Evolutionary conservation across 352 stramenopile genomes (phyloP).

Genomic region (Pseudoperonospora humuli): DNA sequence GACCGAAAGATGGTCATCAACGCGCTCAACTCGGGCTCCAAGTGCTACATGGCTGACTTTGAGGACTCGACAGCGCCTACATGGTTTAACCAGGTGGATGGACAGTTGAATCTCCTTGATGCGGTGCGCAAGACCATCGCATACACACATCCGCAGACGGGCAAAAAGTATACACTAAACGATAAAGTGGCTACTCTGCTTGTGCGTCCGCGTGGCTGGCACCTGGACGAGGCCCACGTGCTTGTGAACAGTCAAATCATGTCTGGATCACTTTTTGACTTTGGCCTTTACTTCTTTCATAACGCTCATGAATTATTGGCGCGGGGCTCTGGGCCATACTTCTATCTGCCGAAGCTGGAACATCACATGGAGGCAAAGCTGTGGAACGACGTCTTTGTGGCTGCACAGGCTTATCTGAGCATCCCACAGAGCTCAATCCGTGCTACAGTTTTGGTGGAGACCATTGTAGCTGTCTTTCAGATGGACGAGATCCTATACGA

Average conservation of each 20-base stretch:
- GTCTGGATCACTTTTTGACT: slow-evolving; percentile 93
- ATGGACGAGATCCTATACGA: slow-evolving; percentile 97
- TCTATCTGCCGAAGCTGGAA: slow-evolving; percentile 96
- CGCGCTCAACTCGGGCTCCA: slow-evolving; percentile 91
- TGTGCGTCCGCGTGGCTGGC: slow-evolving; percentile 90
- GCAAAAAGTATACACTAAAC: slow-evolving; percentile 73
- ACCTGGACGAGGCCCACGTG: slow-evolving; percentile 92
- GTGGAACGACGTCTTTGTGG: slow-evolving; percentile 95
- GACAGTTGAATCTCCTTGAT: slow-evolving; percentile 90
- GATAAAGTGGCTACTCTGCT: slow-evolving; percentile 84
- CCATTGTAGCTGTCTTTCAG: slow-evolving; percentile 94
- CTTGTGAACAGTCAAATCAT: slow-evolving; percentile 90
- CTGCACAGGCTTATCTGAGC: slow-evolving; percentile 87
- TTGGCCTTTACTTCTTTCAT: slow-evolving; percentile 95
- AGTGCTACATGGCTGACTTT: slow-evolving; percentile 96
- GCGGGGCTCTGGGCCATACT: slow-evolving; percentile 87
- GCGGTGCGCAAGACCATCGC: slow-evolving; percentile 88
- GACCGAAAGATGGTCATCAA: slow-evolving; percentile 98
- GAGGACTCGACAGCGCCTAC: slow-evolving; percentile 91
- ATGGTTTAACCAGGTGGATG: slow-evolving; percentile 91
- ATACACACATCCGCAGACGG: slow-evolving; percentile 57
- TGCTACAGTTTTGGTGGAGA: slow-evolving; percentile 94
- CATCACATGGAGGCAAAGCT: slow-evolving; percentile 91
- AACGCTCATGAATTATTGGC: slow-evolving; percentile 87
- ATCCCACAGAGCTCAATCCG: slow-evolving; percentile 89